Evolutionary conservation across 805 yeast genomes (phyloP).

Genomic region (Starmerella kuoi): DNA sequence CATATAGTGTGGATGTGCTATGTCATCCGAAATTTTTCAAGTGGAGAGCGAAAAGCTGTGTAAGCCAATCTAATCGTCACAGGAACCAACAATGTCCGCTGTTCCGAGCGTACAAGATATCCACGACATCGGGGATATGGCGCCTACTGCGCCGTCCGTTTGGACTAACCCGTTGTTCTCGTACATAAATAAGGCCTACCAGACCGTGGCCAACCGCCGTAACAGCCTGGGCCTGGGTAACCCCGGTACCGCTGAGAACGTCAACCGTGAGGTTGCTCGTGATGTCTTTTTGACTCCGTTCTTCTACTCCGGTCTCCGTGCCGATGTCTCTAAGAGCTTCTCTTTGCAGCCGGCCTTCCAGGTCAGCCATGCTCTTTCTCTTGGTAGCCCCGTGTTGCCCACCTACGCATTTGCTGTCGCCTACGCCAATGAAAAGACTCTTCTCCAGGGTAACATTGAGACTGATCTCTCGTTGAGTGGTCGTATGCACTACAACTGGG

Average conservation of each 20-base stretch:
- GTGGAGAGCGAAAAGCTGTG: slow-evolving; percentile 1
- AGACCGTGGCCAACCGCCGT: slow-evolving; percentile 47
- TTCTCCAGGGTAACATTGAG: slow-evolving; percentile 86
- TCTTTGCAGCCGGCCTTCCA: slow-evolving; percentile 81
- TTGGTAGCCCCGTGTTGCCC: slow-evolving; percentile 77
- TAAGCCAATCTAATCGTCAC: slow-evolving; percentile 5
- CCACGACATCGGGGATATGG: slow-evolving; percentile 18
- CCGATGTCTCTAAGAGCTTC: slow-evolving; percentile 88
- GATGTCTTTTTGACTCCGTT: slow-evolving; percentile 85
- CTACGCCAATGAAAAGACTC: slow-evolving; percentile 72
- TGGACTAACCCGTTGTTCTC: slow-evolving; percentile 21
- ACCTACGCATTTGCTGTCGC: slow-evolving; percentile 84
- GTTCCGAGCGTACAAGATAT: slow-evolving; percentile 15
- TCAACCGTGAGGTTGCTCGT: slow-evolving; percentile 84
- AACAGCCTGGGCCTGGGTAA: slow-evolving; percentile 67
- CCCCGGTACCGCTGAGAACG: slow-evolving; percentile 91
- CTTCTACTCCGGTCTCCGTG: slow-evolving; percentile 89
- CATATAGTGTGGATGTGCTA: too few species aligned
- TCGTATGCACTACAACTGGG: slow-evolving; percentile 86
- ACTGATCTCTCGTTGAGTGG: slow-evolving; percentile 76
- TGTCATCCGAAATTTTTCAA: slow-evolving; percentile 16
- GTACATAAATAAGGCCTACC: slow-evolving; percentile 15
- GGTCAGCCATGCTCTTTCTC: slow-evolving; percentile 82
- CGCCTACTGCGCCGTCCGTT: slow-evolving; percentile 19
- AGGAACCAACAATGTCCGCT: slow-evolving; percentile 6